Evolutionary conservation across 2,329 filamentous ascomycete species (phyloP).

Genomic region (Macroventuria anomochaeta): DNA sequence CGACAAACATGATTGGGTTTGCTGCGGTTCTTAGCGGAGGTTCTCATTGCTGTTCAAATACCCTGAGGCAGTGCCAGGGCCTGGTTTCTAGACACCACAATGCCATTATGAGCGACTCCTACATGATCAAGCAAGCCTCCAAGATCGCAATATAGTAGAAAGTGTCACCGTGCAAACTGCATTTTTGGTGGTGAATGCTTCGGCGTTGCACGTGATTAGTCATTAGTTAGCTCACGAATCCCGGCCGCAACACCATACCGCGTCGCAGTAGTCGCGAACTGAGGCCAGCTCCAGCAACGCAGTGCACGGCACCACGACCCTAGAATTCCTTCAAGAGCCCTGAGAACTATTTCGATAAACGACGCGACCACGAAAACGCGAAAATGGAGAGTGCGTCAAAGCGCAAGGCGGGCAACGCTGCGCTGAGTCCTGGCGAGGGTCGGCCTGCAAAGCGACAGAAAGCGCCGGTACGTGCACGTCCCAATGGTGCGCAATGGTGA

Average conservation of each 20-base stretch:
- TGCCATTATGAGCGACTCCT: slow-evolving; percentile 12
- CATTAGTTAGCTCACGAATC: slow-evolving; percentile 1
- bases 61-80: slow-evolving; percentile 36
- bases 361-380: slow-evolving; percentile 40
- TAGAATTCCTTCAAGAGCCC: slow-evolving; percentile 19
- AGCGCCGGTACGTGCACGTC: slow-evolving; percentile 61
- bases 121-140: neutral
- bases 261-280: slow-evolving; percentile 11
- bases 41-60: slow-evolving; percentile 36
- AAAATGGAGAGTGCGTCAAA: slow-evolving; percentile 58
- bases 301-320: slow-evolving; percentile 42
- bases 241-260: slow-evolving; percentile 13
- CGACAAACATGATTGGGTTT: slow-evolving; percentile 26
- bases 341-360: slow-evolving; percentile 27
- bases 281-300: slow-evolving; percentile 31
- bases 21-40: slow-evolving; percentile 31
- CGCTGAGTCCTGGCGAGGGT: slow-evolving; percentile 58
- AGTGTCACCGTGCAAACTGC: neutral
- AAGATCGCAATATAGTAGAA: neutral
- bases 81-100: slow-evolving; percentile 19
- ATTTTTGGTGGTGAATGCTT: neutral
- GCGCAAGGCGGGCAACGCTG: slow-evolving; percentile 61
- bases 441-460: slow-evolving; percentile 66
- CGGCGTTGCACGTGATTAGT: slow-evolving; percentile 8
- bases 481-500: slow-evolving; percentile 23